These are phyloP conservation scores for Aspergillus taichungensis DNA, from an alignment of 495 filamentous ascomycete genomes.

Conservation along the genomic window DNA sequence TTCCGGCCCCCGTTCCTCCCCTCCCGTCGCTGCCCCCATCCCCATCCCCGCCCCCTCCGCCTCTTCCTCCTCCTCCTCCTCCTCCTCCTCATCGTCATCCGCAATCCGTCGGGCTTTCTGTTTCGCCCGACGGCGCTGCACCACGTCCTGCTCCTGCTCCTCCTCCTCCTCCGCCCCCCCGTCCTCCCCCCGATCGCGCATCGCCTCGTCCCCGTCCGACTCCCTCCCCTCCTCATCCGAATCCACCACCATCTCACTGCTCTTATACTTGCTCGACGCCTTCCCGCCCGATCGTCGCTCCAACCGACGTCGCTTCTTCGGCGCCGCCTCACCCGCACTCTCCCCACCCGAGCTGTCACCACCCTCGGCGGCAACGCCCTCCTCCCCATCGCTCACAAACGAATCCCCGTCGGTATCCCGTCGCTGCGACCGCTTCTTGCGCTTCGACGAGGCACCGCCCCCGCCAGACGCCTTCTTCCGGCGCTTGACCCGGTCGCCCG, in stretches of 20 bases:
- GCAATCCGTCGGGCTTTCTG: slow-evolving; percentile 26
- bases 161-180: slow-evolving; percentile 13
- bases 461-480: slow-evolving; percentile 42
- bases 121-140: slow-evolving; percentile 31
- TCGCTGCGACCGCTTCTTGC: slow-evolving; percentile 53
- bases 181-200: slow-evolving; percentile 8
- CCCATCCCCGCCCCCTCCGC: slow-evolving; percentile 5
- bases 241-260: slow-evolving; percentile 69
- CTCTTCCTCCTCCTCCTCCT: slow-evolving; percentile 14
- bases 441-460: slow-evolving; percentile 27
- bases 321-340: slow-evolving; percentile 29
- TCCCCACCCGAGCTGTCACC: slow-evolving; percentile 11
- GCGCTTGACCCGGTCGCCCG: slow-evolving; percentile 65
- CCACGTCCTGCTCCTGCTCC: slow-evolving; percentile 21
- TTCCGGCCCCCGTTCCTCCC: slow-evolving; percentile 3
- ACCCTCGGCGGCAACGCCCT: slow-evolving; percentile 1
- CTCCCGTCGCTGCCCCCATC: slow-evolving; percentile 3
- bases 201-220: slow-evolving; percentile 23
- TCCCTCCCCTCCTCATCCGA: slow-evolving; percentile 49
- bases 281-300: slow-evolving; percentile 49
- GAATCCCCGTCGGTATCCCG: slow-evolving; percentile 11
- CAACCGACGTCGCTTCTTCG: slow-evolving; percentile 44
- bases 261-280: slow-evolving; percentile 65
- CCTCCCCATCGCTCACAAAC: slow-evolving; percentile 17
- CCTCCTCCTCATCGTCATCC: slow-evolving; percentile 39